A percentile compares a stretch with the other conserved stretches of the same genome.
phyloP scores from a whole-genome alignment of 371 early-diverging fungal species.

The Rhizomucor pusillus region DNA sequence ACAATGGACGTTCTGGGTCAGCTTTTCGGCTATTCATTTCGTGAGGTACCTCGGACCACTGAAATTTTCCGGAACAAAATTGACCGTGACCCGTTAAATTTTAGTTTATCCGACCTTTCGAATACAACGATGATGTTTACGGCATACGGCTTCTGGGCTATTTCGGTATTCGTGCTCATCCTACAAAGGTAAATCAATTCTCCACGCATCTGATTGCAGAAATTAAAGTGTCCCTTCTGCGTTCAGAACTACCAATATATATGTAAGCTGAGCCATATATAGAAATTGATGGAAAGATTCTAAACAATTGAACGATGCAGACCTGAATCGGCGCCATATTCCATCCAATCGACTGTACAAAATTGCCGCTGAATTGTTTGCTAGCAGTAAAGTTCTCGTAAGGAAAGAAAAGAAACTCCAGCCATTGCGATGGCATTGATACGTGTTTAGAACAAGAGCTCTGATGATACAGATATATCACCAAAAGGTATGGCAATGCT shows the following conservation, averaged over 20 bases:
- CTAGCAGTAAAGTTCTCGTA: conserved; percentile 23
- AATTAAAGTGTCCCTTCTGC: background rate
- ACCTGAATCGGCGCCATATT: conserved; percentile 15
- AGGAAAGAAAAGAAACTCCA: conserved; percentile 1
- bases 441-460: background rate
- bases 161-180: conserved; percentile 39
- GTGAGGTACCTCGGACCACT: no score
- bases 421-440: conserved; percentile 2
- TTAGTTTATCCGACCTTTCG: conserved; percentile 14
- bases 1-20: conserved; percentile 7
- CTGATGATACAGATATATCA: no score
- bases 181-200: conserved; percentile 38
- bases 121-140: conserved; percentile 17
- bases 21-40: conserved; percentile 7
- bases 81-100: no score
- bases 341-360: conserved; percentile 36
- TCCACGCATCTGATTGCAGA: background rate
- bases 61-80: background rate
- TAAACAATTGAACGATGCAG: background rate
- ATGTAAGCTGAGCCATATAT: conserved; percentile 21
- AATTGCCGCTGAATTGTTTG: conserved; percentile 35
- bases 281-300: background rate
- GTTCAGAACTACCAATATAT: conserved; percentile 41
- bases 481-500: no score
- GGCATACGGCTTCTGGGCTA: conserved; percentile 28